Conservation (phyloP, 2,329 filamentous ascomycete species). For the Leptographium procerum region DNA sequence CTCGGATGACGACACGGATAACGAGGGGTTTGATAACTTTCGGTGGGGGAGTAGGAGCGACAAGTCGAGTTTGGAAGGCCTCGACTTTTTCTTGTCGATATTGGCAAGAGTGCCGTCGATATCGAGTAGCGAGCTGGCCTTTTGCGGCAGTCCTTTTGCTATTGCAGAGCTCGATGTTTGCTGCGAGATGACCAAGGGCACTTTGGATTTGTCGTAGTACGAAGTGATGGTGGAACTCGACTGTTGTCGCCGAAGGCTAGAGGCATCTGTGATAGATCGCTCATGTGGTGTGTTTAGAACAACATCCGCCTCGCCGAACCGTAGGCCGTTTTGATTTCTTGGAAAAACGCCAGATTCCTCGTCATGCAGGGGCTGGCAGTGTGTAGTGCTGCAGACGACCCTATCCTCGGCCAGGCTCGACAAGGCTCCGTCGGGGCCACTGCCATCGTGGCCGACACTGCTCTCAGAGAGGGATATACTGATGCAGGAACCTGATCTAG, state of each 20-base stretch:
- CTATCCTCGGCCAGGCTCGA: constrained; percentile 17
- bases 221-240: constrained; percentile 46
- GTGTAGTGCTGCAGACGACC: constrained; percentile 11
- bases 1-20: neutral
- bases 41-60: constrained; percentile 28
- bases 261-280: constrained; percentile 26
- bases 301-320: constrained; percentile 7
- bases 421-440: constrained; percentile 9
- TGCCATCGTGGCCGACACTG: constrained; percentile 22
- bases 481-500: constrained; percentile 29
- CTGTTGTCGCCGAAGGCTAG: constrained; percentile 33
- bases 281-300: constrained; percentile 11
- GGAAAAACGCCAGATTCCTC: constrained; percentile 37
- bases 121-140: constrained; percentile 31
- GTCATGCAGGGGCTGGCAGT: constrained; percentile 26
- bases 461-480: constrained; percentile 29
- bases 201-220: constrained; percentile 45
- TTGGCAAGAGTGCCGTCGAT: constrained; percentile 25
- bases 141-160: constrained; percentile 41
- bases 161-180: constrained; percentile 48
- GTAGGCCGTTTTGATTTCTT: constrained; percentile 12
- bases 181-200: constrained; percentile 45
- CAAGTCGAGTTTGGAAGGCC: constrained; percentile 38
- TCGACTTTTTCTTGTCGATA: constrained; percentile 26
- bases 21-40: constrained; percentile 20